A percentile compares a stretch with the other conserved stretches of the same genome.
These are phyloP conservation scores for Hermanozyma aechmeae DNA, from an alignment of 805 yeast species.

Conservation along the genomic window DNA sequence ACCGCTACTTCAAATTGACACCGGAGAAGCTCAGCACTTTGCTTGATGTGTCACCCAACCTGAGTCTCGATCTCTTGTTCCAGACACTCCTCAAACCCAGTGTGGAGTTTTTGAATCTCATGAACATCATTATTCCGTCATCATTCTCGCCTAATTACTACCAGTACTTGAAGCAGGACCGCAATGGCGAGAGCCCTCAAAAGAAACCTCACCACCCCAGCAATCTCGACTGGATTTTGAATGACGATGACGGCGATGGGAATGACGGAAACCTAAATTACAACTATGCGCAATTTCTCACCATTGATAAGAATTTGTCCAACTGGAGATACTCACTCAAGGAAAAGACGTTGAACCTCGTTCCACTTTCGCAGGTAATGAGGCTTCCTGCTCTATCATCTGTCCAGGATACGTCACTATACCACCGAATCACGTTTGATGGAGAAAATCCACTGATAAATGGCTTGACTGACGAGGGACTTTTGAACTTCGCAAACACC, in stretches of 20 bases:
- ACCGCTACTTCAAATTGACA: conserved; percentile 33
- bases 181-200: conserved; percentile 7
- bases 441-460: conserved; percentile 4
- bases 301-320: conserved; percentile 31
- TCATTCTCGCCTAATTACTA: conserved; percentile 38
- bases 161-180: conserved; percentile 24
- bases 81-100: conserved; percentile 30
- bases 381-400: conserved; percentile 19
- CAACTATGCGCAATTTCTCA: conserved; percentile 32
- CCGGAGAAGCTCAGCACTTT: conserved; percentile 32
- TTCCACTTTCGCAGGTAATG: conserved; percentile 8
- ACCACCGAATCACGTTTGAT: conserved; percentile 17
- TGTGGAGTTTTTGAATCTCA: conserved; percentile 32
- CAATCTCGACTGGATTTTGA: conserved; percentile 32
- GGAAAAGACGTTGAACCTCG: conserved; percentile 10
- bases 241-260: conserved; percentile 40
- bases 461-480: conserved; percentile 4
- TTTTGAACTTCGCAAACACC: conserved; percentile 3
- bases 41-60: conserved; percentile 17
- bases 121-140: conserved; percentile 37
- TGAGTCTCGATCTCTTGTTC: conserved; percentile 30
- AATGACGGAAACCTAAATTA: conserved; percentile 38
- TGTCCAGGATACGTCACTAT: conserved; percentile 17
- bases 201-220: conserved; percentile 10
- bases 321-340: conserved; percentile 32